Evolutionary conservation across 140 eudicot genomes (phyloP).

Genomic region (Anethum foeniculum): DNA sequence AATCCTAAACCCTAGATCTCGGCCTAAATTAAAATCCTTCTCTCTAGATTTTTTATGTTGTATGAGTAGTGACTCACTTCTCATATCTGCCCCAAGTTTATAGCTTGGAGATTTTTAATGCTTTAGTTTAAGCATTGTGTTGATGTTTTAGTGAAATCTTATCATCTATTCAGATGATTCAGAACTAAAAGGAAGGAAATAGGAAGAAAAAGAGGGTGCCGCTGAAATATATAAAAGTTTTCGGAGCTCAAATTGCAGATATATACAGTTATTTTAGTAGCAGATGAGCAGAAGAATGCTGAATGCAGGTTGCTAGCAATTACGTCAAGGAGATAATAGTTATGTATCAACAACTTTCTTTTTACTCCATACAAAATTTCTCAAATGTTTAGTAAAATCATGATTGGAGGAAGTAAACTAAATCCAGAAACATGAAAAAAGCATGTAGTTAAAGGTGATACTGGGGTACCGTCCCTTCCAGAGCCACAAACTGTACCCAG

Average conservation of each 20-base stretch:
- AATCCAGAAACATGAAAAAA: background rate
- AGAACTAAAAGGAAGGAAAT: background rate
- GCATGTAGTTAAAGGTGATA: background rate
- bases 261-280: background rate
- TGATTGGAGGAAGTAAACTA: background rate
- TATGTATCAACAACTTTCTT: background rate
- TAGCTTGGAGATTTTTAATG: background rate
- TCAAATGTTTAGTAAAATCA: background rate
- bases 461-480: background rate
- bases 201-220: background rate
- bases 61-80: background rate
- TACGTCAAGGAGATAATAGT: background rate
- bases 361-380: background rate
- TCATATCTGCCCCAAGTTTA: background rate
- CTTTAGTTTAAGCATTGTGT: background rate
- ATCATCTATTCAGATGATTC: background rate
- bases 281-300: background rate
- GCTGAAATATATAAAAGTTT: background rate
- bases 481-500: background rate
- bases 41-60: background rate
- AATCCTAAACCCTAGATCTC: background rate
- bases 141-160: background rate
- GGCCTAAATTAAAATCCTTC: background rate
- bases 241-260: background rate
- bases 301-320: background rate